These are phyloP conservation scores for Chytridium lagenaria DNA, from an alignment of 371 early-diverging fungal species.

Conservation along the genomic window DNA sequence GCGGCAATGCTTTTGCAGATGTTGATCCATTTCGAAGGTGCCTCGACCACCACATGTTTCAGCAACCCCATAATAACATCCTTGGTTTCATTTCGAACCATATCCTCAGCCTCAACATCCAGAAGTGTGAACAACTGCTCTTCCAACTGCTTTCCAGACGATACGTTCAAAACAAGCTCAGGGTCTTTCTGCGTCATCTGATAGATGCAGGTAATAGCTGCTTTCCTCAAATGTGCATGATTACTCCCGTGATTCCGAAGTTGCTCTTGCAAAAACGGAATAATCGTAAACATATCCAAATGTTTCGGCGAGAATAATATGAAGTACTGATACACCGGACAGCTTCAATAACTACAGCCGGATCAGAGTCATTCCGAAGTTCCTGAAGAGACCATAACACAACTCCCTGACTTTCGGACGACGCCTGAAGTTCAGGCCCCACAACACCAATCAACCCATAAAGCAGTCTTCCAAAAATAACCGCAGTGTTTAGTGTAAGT, in stretches of 20 bases:
- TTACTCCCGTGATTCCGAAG: slow-evolving; percentile 57
- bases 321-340: slow-evolving; percentile 88
- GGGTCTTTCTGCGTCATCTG: slow-evolving; percentile 84
- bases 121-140: slow-evolving; percentile 83
- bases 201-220: slow-evolving; percentile 85
- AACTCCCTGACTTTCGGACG: slow-evolving; percentile 73
- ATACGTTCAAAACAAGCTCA: slow-evolving; percentile 65
- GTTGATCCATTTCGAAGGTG: slow-evolving; percentile 85
- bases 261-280: slow-evolving; percentile 80
- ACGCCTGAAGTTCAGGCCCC: slow-evolving; percentile 88
- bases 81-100: slow-evolving; percentile 75
- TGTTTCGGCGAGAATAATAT: slow-evolving; percentile 86
- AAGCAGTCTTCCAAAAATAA: slow-evolving; percentile 85
- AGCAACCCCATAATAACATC: slow-evolving; percentile 79
- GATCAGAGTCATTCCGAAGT: slow-evolving; percentile 77
- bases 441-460: slow-evolving; percentile 87
- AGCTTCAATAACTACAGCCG: slow-evolving; percentile 83
- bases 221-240: slow-evolving; percentile 70
- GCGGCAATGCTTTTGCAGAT: slow-evolving; percentile 80
- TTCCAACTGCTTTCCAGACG: slow-evolving; percentile 63
- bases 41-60: slow-evolving; percentile 70
- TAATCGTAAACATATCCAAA: slow-evolving; percentile 69
- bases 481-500: slow-evolving; percentile 57
- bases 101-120: slow-evolving; percentile 75
- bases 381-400: slow-evolving; percentile 80